Evolutionary conservation across 257 asterid genomes (phyloP).

Genomic region (Parsonsia alboflavescens): DNA sequence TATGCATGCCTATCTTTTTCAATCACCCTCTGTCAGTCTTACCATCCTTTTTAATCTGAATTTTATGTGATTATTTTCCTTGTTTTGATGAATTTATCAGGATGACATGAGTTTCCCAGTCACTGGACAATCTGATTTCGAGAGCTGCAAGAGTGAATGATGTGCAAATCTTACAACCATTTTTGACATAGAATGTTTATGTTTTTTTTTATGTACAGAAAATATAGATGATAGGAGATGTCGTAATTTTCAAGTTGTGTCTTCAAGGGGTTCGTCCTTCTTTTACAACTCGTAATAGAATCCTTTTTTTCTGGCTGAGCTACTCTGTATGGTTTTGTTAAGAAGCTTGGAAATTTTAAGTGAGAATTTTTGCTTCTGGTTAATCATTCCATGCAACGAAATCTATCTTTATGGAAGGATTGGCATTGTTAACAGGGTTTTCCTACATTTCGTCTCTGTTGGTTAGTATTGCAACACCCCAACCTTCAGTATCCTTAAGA

Average conservation of each 20-base stretch:
- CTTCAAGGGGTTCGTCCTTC: background rate
- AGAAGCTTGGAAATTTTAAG: too few species aligned
- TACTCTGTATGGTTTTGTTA: too few species aligned
- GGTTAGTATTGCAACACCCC: too few species aligned
- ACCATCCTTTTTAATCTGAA: background rate
- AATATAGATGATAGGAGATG: background rate
- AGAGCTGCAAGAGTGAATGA: slow-evolving; percentile 31
- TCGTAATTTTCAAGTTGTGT: background rate
- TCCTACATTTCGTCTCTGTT: too few species aligned
- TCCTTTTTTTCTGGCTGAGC: too few species aligned
- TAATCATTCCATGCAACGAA: too few species aligned
- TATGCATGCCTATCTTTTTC: background rate
- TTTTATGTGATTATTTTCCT: background rate
- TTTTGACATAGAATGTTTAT: background rate
- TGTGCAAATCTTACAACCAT: background rate
- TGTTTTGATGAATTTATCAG: slow-evolving; percentile 30
- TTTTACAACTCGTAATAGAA: background rate
- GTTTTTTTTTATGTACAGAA: background rate
- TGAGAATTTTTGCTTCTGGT: too few species aligned
- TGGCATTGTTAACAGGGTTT: too few species aligned
- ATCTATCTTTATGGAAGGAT: too few species aligned
- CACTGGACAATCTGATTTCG: slow-evolving; percentile 44
- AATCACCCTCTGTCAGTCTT: background rate
- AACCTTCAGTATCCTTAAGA: too few species aligned
- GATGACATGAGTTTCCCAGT: slow-evolving; percentile 51